A percentile compares a stretch with the other conserved stretches of the same genome.
phyloP scores from a whole-genome alignment of 305 asterid genomes.

The Ilex paraguariensis region DNA sequence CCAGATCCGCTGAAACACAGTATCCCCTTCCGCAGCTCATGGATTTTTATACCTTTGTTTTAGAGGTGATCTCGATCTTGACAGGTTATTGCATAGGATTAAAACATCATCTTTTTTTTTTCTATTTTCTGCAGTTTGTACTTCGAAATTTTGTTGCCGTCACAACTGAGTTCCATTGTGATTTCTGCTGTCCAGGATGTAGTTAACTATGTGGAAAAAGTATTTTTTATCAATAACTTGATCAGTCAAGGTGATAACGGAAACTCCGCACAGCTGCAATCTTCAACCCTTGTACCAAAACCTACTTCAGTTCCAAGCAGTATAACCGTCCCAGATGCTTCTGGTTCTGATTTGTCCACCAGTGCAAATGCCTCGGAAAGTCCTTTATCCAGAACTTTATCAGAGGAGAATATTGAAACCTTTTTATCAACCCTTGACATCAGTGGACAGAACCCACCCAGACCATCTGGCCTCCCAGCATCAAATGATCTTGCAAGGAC shows the following conservation, averaged over 20 bases:
- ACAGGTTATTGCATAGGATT: no score
- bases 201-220: constrained; percentile 83
- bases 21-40: no score
- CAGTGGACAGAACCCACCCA: constrained; percentile 41
- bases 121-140: no score
- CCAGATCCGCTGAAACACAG: no score
- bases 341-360: constrained; percentile 48
- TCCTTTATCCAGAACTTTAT: constrained; percentile 59
- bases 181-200: constrained; percentile 66
- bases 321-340: constrained; percentile 39
- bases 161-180: neutral
- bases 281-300: constrained; percentile 37
- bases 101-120: no score
- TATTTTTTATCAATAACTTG: constrained; percentile 56
- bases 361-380: constrained; percentile 41
- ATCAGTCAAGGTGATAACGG: constrained; percentile 59
- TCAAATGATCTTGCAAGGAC: constrained; percentile 46
- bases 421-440: constrained; percentile 63
- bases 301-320: constrained; percentile 45
- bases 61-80: no score
- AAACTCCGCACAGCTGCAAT: constrained; percentile 43
- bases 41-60: no score
- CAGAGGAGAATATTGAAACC: constrained; percentile 84
- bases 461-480: constrained; percentile 50
- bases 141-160: no score